Evolutionary conservation across 345 rosid species (phyloP).

Genomic region (Hirschfeldia incana): DNA sequence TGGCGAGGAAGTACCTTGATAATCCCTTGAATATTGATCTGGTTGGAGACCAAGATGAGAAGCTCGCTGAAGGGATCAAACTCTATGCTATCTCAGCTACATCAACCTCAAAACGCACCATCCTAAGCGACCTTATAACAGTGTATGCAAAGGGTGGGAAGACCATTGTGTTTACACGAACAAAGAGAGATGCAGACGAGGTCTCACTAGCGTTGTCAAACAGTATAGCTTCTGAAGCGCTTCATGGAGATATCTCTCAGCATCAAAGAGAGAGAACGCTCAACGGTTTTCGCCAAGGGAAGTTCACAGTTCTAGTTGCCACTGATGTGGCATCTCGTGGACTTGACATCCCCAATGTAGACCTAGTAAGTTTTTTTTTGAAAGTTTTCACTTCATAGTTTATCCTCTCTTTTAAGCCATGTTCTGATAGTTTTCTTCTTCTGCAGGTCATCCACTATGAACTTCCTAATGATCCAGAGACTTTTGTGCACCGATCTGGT

Average conservation of each 20-base stretch:
- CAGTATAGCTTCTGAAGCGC: slow-evolving; percentile 91
- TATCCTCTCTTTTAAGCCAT: no score
- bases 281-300: slow-evolving; percentile 90
- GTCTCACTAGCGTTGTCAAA: slow-evolving; percentile 76
- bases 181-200: slow-evolving; percentile 96
- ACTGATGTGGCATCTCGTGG: slow-evolving; percentile 99
- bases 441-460: slow-evolving; percentile 96
- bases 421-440: slow-evolving; percentile 26
- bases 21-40: slow-evolving; percentile 87
- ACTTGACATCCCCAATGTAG: slow-evolving; percentile 97
- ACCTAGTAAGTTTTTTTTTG: no score
- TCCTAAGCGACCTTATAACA: slow-evolving; percentile 88
- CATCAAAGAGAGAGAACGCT: slow-evolving; percentile 99
- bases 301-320: slow-evolving; percentile 95
- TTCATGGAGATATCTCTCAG: slow-evolving; percentile 98
- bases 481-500: slow-evolving; percentile 98
- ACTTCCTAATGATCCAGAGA: slow-evolving; percentile 95
- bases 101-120: slow-evolving; percentile 72
- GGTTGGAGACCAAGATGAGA: slow-evolving; percentile 87
- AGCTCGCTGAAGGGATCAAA: slow-evolving; percentile 93
- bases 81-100: slow-evolving; percentile 81
- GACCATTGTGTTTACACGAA: slow-evolving; percentile 92
- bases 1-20: slow-evolving; percentile 84
- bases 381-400: no score
- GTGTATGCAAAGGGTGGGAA: slow-evolving; percentile 97